phyloP scores from a whole-genome alignment of 768 basidiomycete species.

The Leccinellum albellum region DNA sequence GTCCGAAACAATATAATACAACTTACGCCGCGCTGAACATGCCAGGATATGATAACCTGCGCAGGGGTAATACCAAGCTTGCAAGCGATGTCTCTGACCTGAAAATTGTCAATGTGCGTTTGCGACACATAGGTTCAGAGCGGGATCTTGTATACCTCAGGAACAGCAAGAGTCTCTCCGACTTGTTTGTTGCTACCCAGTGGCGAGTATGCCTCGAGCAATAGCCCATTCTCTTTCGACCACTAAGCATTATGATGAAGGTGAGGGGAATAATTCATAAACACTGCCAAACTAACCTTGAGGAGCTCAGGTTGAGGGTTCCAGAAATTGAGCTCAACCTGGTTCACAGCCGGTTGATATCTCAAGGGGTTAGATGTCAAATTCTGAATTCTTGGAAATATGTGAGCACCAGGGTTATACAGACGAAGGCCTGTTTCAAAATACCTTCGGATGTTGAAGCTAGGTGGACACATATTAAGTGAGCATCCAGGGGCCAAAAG shows the following conservation, averaged over 20 bases:
- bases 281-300: slow-evolving; percentile 36
- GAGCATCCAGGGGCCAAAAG: background rate
- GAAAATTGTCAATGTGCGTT: background rate
- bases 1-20: background rate
- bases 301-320: slow-evolving; percentile 76
- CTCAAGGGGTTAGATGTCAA: slow-evolving; percentile 59
- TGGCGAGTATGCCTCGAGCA: slow-evolving; percentile 77
- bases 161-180: slow-evolving; percentile 51
- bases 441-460: slow-evolving; percentile 58
- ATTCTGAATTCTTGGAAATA: slow-evolving; percentile 46
- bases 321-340: slow-evolving; percentile 77
- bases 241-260: slow-evolving; percentile 40
- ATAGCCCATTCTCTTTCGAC: slow-evolving; percentile 59
- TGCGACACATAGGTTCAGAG: background rate
- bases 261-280: background rate
- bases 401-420: background rate
- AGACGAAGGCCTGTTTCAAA: background rate
- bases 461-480: slow-evolving; percentile 14
- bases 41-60: slow-evolving; percentile 73
- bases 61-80: slow-evolving; percentile 70
- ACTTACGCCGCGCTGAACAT: slow-evolving; percentile 69
- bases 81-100: slow-evolving; percentile 56
- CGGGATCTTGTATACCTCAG: slow-evolving; percentile 37
- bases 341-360: slow-evolving; percentile 66
- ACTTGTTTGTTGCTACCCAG: slow-evolving; percentile 62